Evolutionary conservation across 495 filamentous ascomycete species (phyloP).

Genomic region (Penicillium diatomitis): DNA sequence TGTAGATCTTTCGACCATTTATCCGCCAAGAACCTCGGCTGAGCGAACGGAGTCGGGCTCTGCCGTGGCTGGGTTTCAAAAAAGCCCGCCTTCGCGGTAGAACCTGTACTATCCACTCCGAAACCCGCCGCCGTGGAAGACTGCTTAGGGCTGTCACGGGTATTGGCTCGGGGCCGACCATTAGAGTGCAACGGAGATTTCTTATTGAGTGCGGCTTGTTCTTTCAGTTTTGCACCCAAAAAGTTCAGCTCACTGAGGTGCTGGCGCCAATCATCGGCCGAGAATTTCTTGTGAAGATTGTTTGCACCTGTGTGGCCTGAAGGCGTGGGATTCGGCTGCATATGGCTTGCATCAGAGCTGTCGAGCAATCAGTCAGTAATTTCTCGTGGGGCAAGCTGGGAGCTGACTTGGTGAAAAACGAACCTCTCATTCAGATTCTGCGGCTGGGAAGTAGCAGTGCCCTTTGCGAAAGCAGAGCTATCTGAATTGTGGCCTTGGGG

Average conservation of each 20-base stretch:
- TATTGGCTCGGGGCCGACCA: slow-evolving; percentile 20
- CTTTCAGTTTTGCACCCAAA: slow-evolving; percentile 33
- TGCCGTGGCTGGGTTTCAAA: slow-evolving; percentile 7
- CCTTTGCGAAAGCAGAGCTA: slow-evolving; percentile 22
- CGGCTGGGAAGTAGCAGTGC: slow-evolving; percentile 10
- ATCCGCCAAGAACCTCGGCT: slow-evolving; percentile 51
- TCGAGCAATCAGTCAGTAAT: not conserved
- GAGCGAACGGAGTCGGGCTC: slow-evolving; percentile 25
- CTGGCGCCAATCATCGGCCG: slow-evolving; percentile 48
- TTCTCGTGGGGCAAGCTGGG: not conserved
- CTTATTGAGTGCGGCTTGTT: slow-evolving; percentile 23
- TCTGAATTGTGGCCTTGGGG: slow-evolving; percentile 33
- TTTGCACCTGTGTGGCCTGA: slow-evolving; percentile 53
- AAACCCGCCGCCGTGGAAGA: slow-evolving; percentile 7
- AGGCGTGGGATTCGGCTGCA: slow-evolving; percentile 5
- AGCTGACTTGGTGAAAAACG: too few species aligned
- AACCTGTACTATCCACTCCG: slow-evolving; percentile 7
- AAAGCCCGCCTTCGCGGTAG: not conserved
- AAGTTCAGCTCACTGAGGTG: slow-evolving; percentile 44
- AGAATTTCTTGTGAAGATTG: slow-evolving; percentile 69
- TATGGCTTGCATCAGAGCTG: slow-evolving; percentile 4
- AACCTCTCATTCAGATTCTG: slow-evolving; percentile 13
- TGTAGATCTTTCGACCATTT: slow-evolving; percentile 59
- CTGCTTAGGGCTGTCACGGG: slow-evolving; percentile 10
- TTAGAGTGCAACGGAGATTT: slow-evolving; percentile 20